phyloP scores from a whole-genome alignment of 331 rosid genomes.

The Dryas integrifolia region DNA sequence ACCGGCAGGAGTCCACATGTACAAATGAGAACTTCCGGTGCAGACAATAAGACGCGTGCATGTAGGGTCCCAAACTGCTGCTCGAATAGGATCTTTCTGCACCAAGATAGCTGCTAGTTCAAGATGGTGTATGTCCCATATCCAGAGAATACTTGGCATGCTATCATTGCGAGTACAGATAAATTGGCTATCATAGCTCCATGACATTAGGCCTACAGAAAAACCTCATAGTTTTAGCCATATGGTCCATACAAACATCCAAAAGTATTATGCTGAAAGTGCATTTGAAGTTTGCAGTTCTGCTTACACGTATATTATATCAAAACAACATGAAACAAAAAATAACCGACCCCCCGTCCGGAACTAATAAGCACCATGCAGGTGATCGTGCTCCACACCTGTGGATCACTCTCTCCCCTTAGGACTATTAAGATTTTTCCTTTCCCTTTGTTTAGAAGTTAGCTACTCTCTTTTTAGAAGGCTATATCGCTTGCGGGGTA shows the following conservation, averaged over 20 bases:
- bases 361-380: no score
- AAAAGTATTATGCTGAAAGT: background rate
- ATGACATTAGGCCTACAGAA: constrained; percentile 63
- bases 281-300: background rate
- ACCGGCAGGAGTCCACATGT: constrained; percentile 94
- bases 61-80: constrained; percentile 92
- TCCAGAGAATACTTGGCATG: constrained; percentile 88
- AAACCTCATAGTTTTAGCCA: constrained; percentile 7
- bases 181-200: constrained; percentile 95
- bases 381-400: no score
- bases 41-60: constrained; percentile 73
- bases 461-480: no score
- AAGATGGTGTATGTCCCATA: constrained; percentile 88
- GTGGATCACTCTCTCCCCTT: no score
- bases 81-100: constrained; percentile 81
- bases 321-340: background rate
- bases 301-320: background rate
- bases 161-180: constrained; percentile 87
- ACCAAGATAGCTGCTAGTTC: constrained; percentile 80
- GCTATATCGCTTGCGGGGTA: no score
- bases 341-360: background rate
- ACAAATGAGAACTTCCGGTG: constrained; percentile 86
- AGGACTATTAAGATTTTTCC: no score
- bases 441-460: no score
- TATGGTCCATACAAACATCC: background rate